Evolutionary conservation across 2,329 filamentous ascomycete genomes (phyloP), one percentile per base, ranked within the genome.

Genomic region (Verticillium isaacii): DNA sequence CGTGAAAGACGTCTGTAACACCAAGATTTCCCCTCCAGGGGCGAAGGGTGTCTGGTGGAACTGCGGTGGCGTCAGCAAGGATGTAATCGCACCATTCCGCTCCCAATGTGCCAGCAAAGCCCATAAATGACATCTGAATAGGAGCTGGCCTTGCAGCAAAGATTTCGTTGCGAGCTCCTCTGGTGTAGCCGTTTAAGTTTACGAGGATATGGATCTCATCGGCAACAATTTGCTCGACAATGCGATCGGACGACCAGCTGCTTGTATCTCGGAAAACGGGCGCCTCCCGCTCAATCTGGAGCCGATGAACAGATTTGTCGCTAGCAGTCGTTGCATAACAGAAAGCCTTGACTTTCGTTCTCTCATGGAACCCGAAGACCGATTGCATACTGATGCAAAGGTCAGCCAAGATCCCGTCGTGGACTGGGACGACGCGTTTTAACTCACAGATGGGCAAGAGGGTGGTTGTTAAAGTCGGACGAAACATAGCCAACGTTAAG

Each of bases 61-160:
- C 89, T 0, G 95, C 93, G 1, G 90, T 94, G 58, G 90, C 82
- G 70, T 99, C 95, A 3, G 95, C 93, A 32, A 98, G 84, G 17
- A 99, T 88, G 71, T 99, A 99, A 73, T 99, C 95, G 68, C 95
- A 99, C 95, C 95, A 99, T 72, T 99, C 95, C 2, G 95, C 95
- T 6, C 95, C 95, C 1, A 99, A 80, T 0, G 94, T 97, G 11
- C 95, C 95, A 0, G 95, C 95, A 72, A 99, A 99, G 0, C 95
- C 95, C 95, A 99, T 99, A 71, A 99, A 99, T 0, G 95, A 97
- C 95, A 99, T 99, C 67, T 99, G 95, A 54, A 99, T 92, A 0
- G 95, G 95, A 2, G 93, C 93, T 17, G 95, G 92, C 32, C 96
- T 87, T 25, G 95, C 95, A 25, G 95, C 95, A 73, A 99, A 99